A percentile compares a stretch with the other conserved stretches of the same genome.
These are phyloP conservation scores for Takashimella koratensis DNA, from an alignment of 1,284 basidiomycete genomes.

Conservation along the genomic window DNA sequence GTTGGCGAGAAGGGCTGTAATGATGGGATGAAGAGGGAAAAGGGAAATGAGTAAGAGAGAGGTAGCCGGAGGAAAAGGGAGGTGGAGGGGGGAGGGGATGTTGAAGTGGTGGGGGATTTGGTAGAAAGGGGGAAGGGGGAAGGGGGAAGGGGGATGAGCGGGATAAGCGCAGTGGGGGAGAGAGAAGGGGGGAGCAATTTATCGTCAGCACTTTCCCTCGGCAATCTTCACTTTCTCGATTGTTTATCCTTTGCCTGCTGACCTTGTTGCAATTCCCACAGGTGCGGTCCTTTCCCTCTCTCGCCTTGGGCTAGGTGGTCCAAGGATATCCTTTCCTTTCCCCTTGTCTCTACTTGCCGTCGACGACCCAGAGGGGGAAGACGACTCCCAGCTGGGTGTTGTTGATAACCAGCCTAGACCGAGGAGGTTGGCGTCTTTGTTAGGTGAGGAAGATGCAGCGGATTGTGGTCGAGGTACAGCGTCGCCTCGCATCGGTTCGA, in stretches of 20 bases:
- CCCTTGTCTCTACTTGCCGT: conserved; percentile 30
- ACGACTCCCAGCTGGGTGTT: conserved; percentile 21
- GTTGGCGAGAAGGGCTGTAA: conserved; percentile 30
- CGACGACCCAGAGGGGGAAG: conserved; percentile 16
- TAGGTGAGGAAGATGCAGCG: conserved; percentile 8
- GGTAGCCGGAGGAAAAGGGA: not conserved
- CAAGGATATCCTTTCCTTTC: conserved; percentile 25
- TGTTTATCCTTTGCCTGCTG: conserved; percentile 6
- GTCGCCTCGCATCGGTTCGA: conserved; percentile 20
- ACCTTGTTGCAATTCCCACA: conserved; percentile 17
- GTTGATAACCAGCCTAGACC: conserved; percentile 27
- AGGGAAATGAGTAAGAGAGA: not conserved
- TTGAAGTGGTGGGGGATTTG: too few species aligned
- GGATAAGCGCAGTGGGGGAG: too few species aligned
- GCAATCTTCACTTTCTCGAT: not conserved
- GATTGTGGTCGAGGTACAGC: conserved; percentile 17
- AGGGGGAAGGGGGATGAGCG: conserved; percentile 9
- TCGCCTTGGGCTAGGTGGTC: conserved; percentile 32
- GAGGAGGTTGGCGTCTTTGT: conserved; percentile 26
- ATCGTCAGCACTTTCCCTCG: not conserved
- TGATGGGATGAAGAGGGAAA: conserved; percentile 1
- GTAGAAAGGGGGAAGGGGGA: conserved; percentile 11
- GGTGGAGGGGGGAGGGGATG: not conserved
- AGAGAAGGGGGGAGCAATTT: conserved; percentile 3
- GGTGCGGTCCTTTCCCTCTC: conserved; percentile 25